Evolutionary conservation across 1,284 basidiomycete species (phyloP), one percentile per base, ranked within the genome.

Genomic region (Cutaneotrichosporon curvatum): DNA sequence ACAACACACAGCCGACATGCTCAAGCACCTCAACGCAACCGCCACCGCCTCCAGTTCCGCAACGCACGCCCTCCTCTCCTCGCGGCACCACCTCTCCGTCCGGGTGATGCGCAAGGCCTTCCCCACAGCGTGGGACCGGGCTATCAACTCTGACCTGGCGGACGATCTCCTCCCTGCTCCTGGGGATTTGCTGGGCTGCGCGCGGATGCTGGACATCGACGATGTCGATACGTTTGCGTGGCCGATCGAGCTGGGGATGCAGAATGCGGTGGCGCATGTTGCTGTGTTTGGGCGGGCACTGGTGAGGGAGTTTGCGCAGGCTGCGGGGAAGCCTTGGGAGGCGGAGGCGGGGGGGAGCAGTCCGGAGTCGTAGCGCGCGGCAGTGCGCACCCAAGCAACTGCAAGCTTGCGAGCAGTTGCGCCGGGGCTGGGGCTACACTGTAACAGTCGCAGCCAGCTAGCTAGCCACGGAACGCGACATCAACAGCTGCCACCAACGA

Each of bases 171-270:
- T 64, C 11, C 61, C 67, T 10, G 54, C 59, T 0, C 60, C 62
- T 0, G 57, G 57, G 16, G 67, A 69, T 53, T 35, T 43, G 25
- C 48, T 70, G 8, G 66, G 65, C 5, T 46, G 55, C 19, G 65
- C 65, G 15, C 59, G 59, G 19, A 41, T 47, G 35, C 48, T 70
- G 36, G 62, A 66, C 47, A 56, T 63, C 18, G 63, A 68, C 44
- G 45, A 53, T 18, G 43, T 47, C 2, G 58, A 62, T 28, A 45
- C 44, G 21, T 70, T 68, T 43, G 62, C 56, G n/a, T 70, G 67
- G 67, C 67, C 67, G 3, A 68, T 70, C 36, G 67, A 70, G 52
- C 46, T 68, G 7, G 67, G 66, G 30, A 64, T 68, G 62, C 56
- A 56, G 50, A 58, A 59, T n/a, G 62, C 63, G 7, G 53, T 65